Evolutionary conservation across 495 filamentous ascomycete species (phyloP), one percentile per base, ranked within the genome.

Genomic region (Halenospora varia): DNA sequence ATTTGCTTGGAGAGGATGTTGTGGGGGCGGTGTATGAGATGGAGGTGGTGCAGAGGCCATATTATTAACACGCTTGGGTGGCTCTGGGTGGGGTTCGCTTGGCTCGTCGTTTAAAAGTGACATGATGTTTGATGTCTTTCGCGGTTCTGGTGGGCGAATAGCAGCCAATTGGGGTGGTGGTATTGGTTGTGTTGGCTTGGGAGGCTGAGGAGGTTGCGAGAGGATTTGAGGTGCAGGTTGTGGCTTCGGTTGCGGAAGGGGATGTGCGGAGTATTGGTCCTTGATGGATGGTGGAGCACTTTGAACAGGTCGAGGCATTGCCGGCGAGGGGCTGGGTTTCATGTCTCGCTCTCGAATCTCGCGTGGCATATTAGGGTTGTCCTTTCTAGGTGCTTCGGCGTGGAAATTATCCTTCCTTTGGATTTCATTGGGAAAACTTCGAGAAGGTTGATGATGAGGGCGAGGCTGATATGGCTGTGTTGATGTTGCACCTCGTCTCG

Each of bases 111-210:
- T 83, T 24, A 84, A 66, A 49, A 84, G 75, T 24, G 73, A 80
- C 75, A 83, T 80, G 46, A 84, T 82, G 41, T 78, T 83, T 15
- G 81, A 83, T 25, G 76, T 78, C 57, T 83, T 84, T 3, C 62
- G 59, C 3, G 64, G 53, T 4, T 79, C 78, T 42, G 73, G 76
- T 22, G 77, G 75, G 42, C 77, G 76, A 25, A 73, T 72, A 49
- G 78, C 69, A 26, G 71, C 62, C 51, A 77, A 77, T 23, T 64
- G 62, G 0, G 74, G 57, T n/a, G 66, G 64, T 59, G 70, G 72
- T 17, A 57, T n/a, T 22, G 23, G 20, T 19, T 22, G 46, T 11
- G 54, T 8, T 44, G 45, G 2, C 1, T 13, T 45, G 2, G 15
- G 10, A 13, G 20, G 10, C n/a, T 56, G 53, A 17, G 17, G 25